Conservation (phyloP, 208 protist species). For the Trichomonas vaginalis region DNA sequence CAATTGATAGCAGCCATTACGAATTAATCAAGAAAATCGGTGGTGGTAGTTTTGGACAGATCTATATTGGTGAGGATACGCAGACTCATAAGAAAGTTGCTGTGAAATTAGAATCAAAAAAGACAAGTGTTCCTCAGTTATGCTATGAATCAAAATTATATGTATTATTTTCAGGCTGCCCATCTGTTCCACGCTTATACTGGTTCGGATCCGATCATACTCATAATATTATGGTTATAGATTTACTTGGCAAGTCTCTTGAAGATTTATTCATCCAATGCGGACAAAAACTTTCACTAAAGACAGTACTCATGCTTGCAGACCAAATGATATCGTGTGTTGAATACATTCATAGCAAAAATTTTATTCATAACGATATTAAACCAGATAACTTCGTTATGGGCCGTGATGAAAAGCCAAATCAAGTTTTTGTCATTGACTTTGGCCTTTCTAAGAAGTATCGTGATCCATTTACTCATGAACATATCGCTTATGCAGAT, state of each 20-base stretch:
- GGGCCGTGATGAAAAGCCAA: constrained; percentile 54
- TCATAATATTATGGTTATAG: constrained; percentile 97
- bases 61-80: constrained; percentile 43
- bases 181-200: constrained; percentile 76
- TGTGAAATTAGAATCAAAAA: constrained; percentile 38
- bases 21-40: constrained; percentile 30
- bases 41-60: constrained; percentile 1
- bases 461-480: constrained; percentile 80
- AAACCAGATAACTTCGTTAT: constrained; percentile 98
- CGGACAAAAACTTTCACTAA: constrained; percentile 51
- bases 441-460: constrained; percentile 90
- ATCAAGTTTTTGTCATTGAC: constrained; percentile 31
- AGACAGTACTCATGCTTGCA: constrained; percentile 92
- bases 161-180: constrained; percentile 54
- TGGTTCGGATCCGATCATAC: constrained; percentile 80
- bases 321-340: constrained; percentile 65
- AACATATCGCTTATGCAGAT: constrained; percentile 96
- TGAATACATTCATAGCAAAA: constrained; percentile 82
- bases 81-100: constrained; percentile 17
- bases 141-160: constrained; percentile 87
- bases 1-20: constrained; percentile 72
- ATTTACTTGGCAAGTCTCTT: constrained; percentile 84
- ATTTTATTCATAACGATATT: constrained; percentile 86
- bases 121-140: constrained; percentile 78
- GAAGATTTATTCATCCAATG: constrained; percentile 89